phyloP scores from a whole-genome alignment of 2,329 filamentous ascomycete genomes.

The Thielaviopsis populi region DNA sequence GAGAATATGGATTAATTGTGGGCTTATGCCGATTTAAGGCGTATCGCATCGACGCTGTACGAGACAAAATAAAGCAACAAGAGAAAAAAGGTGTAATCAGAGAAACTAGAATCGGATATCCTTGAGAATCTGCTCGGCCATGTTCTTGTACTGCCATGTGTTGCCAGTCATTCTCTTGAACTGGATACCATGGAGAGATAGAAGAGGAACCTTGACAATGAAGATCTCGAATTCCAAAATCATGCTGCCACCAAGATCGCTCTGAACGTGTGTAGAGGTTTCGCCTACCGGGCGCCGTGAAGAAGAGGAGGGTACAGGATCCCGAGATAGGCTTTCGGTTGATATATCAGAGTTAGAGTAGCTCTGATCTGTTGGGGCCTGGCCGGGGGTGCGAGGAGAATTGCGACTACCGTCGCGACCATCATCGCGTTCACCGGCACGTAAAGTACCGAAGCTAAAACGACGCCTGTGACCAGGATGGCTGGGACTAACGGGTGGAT shows the following conservation, averaged over 20 bases:
- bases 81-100: background rate
- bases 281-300: constrained; percentile 45
- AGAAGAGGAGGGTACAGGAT: constrained; percentile 32
- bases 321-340: constrained; percentile 52
- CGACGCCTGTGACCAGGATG: constrained; percentile 52
- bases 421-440: constrained; percentile 53
- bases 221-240: constrained; percentile 86
- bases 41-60: constrained; percentile 1
- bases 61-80: background rate
- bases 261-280: constrained; percentile 83
- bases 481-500: constrained; percentile 40
- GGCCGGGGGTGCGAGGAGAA: constrained; percentile 27
- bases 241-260: constrained; percentile 71
- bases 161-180: constrained; percentile 94
- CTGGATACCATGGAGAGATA: constrained; percentile 87
- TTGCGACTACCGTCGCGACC: constrained; percentile 41
- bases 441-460: constrained; percentile 66
- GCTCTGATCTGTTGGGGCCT: constrained; percentile 46
- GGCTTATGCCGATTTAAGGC: background rate
- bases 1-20: background rate
- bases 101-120: constrained; percentile 51
- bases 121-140: constrained; percentile 88
- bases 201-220: constrained; percentile 89
- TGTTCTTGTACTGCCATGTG: constrained; percentile 97
- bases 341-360: constrained; percentile 81